Conservation (phyloP, 2,329 filamentous ascomycete species). For the Venturia effusa region DNA sequence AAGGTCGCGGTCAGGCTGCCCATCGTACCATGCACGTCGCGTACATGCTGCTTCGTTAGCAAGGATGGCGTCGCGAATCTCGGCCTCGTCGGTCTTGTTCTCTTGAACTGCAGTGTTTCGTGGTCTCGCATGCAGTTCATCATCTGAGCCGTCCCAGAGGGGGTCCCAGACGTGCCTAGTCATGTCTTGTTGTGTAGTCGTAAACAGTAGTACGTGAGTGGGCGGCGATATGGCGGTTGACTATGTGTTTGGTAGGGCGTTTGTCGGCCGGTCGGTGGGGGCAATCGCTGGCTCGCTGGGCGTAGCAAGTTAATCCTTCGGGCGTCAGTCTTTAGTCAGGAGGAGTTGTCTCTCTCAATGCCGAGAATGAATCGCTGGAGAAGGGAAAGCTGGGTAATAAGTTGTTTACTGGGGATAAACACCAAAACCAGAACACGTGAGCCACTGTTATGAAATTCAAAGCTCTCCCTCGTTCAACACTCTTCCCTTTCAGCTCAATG, state of each 20-base stretch:
- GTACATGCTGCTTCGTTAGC: neutral
- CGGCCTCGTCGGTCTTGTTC: neutral
- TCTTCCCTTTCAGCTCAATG: too few relatives aligned
- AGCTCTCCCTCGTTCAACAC: too few relatives aligned
- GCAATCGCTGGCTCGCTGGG: too few relatives aligned
- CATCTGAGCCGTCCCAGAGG: neutral
- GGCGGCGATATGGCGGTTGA: neutral
- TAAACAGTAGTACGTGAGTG: neutral
- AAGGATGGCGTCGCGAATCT: neutral
- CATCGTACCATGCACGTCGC: neutral
- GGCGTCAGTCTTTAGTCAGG: too few relatives aligned
- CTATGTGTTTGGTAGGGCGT: neutral
- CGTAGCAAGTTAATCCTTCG: too few relatives aligned
- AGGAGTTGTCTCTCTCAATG: too few relatives aligned
- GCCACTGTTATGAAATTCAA: neutral
- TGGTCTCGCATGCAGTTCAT: neutral
- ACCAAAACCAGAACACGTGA: neutral
- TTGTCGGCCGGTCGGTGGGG: neutral
- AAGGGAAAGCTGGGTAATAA: too few relatives aligned
- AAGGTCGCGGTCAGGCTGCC: neutral
- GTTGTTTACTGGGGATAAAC: too few relatives aligned
- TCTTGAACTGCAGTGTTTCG: neutral
- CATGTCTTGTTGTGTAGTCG: neutral
- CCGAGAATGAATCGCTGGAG: too few relatives aligned
- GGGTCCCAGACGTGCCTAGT: neutral